phyloP scores from a whole-genome alignment of 2,329 filamentous ascomycete genomes.

The Blumeria graminis region DNA sequence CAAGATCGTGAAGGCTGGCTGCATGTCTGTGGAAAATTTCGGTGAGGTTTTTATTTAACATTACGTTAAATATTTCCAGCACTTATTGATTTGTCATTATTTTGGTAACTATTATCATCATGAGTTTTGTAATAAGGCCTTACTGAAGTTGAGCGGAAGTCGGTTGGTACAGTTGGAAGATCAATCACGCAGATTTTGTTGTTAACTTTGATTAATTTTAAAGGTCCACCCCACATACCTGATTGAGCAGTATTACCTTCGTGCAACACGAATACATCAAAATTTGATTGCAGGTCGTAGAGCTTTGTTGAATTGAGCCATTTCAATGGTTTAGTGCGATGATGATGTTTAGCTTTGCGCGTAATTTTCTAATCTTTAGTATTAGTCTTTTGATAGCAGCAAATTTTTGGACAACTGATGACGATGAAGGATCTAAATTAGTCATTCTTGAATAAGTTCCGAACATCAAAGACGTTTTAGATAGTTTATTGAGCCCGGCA shows the following conservation, averaged over 20 bases:
- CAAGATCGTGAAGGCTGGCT: neutral
- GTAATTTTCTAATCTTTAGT: neutral
- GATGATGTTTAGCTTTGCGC: neutral
- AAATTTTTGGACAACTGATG: neutral
- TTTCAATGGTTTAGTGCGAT: neutral
- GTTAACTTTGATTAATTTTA: neutral
- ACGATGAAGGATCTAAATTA: neutral
- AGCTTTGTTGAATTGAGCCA: neutral
- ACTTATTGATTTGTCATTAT: neutral
- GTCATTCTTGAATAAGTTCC: neutral
- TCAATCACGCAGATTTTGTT: conserved; percentile 3
- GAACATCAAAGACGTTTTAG: neutral
- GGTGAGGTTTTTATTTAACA: neutral
- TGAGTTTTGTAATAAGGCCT: neutral
- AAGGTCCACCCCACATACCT: neutral
- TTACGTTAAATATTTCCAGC: neutral
- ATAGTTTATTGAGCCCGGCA: neutral
- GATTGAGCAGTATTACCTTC: conserved; percentile 1
- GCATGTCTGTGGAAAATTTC: neutral
- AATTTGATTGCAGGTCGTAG: conserved; percentile 2
- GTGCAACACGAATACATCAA: conserved; percentile 1
- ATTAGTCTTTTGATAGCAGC: neutral
- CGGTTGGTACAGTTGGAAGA: neutral
- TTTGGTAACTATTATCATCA: no score
- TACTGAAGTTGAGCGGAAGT: neutral